These are phyloP conservation scores for Jasminum sambac DNA, from an alignment of 257 asterid species.

Conservation along the genomic window DNA sequence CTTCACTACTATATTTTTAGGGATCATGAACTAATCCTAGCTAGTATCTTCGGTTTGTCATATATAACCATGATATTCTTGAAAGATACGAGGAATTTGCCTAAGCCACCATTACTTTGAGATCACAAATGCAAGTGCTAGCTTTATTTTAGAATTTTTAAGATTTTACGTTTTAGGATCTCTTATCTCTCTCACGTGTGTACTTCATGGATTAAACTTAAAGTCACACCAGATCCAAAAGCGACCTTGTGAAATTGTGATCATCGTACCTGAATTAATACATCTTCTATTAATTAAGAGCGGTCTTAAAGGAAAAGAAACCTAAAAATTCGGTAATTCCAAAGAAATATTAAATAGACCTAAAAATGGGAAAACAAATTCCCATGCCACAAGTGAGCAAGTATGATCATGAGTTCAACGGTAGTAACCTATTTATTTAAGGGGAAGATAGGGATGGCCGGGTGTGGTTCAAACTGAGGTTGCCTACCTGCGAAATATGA, in stretches of 20 bases:
- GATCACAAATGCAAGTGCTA: background rate
- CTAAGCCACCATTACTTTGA: background rate
- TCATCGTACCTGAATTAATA: background rate
- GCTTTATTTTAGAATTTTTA: too few species aligned
- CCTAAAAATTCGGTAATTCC: background rate
- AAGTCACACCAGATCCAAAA: too few species aligned
- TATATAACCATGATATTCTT: background rate
- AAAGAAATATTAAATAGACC: too few species aligned
- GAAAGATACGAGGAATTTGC: background rate
- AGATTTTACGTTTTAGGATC: too few species aligned
- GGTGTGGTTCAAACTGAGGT: too few species aligned
- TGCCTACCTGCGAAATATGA: too few species aligned
- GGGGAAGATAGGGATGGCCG: too few species aligned
- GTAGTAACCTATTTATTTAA: too few species aligned
- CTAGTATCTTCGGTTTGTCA: background rate
- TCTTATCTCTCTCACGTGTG: too few species aligned
- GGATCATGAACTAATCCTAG: too few species aligned
- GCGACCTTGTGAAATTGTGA: background rate
- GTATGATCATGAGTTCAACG: background rate
- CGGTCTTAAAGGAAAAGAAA: background rate
- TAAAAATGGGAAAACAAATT: background rate
- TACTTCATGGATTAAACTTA: too few species aligned
- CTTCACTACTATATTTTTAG: too few species aligned
- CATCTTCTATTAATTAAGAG: slow-evolving; percentile 2
- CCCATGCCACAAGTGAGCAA: background rate